Conservation (phyloP, 371 early-diverging fungal genomes). For the Mucor plumbeus region DNA sequence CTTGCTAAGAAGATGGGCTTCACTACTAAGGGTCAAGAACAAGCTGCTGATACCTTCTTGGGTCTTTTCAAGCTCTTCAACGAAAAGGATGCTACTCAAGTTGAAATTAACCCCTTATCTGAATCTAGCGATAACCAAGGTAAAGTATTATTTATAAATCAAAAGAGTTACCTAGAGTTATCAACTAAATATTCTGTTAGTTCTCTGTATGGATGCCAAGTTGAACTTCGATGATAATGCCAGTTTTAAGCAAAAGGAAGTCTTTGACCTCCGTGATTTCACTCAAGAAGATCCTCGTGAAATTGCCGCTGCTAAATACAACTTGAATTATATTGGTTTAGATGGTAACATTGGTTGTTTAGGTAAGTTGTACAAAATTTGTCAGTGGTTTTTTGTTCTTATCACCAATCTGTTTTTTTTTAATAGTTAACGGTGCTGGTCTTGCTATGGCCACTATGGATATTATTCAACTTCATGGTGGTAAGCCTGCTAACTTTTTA, state of each 20-base stretch:
- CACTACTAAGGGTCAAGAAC: slow-evolving; percentile 75
- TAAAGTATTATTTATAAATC: slow-evolving; percentile 27
- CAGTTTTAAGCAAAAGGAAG: slow-evolving; percentile 94
- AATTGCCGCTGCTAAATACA: slow-evolving; percentile 94
- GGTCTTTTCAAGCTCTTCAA: slow-evolving; percentile 95
- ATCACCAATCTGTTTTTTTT: not conserved
- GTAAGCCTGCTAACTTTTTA: slow-evolving; percentile 99
- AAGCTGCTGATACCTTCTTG: slow-evolving; percentile 91
- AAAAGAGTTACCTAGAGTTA: not conserved
- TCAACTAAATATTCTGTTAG: slow-evolving; percentile 14
- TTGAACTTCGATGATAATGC: slow-evolving; percentile 99
- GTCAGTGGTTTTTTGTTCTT: slow-evolving; percentile 7
- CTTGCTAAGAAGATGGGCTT: slow-evolving; percentile 89
- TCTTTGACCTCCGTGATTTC: slow-evolving; percentile 88
- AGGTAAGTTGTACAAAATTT: slow-evolving; percentile 34
- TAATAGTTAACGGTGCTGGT: slow-evolving; percentile 96
- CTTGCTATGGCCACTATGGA: slow-evolving; percentile 99
- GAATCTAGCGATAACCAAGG: slow-evolving; percentile 89
- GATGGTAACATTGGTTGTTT: slow-evolving; percentile 88
- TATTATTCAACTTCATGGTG: slow-evolving; percentile 98
- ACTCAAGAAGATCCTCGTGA: slow-evolving; percentile 98
- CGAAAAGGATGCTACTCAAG: slow-evolving; percentile 96
- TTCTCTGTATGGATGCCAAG: slow-evolving; percentile 65
- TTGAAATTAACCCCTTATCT: slow-evolving; percentile 98
- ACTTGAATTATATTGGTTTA: slow-evolving; percentile 98